Percentiles rank a stretch among this genome's conserved stretches.
phyloP scores from a whole-genome alignment of 768 basidiomycete genomes.

The Tulasnella sp. region DNA sequence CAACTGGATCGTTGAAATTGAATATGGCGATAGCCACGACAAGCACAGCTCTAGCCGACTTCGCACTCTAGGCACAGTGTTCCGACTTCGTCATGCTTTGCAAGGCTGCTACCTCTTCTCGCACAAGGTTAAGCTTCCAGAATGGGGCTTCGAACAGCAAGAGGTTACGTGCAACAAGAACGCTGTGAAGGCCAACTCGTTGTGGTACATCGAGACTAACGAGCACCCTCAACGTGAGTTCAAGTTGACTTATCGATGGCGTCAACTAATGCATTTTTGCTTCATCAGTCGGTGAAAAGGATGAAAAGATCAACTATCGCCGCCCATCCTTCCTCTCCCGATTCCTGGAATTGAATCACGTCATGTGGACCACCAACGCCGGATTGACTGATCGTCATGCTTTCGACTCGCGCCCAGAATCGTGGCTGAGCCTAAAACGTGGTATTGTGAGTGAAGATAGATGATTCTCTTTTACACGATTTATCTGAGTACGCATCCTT shows the following conservation, averaged over 20 bases:
- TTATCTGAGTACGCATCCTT: background rate
- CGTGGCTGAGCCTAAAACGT: conserved; percentile 86
- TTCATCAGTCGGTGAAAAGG: conserved; percentile 58
- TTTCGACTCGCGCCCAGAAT: conserved; percentile 87
- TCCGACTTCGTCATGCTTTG: conserved; percentile 76
- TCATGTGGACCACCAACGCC: conserved; percentile 97
- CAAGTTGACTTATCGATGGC: background rate
- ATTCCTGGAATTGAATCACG: conserved; percentile 85
- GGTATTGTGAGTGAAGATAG: conserved; percentile 70
- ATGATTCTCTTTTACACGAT: background rate
- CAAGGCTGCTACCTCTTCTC: conserved; percentile 97
- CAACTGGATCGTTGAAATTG: conserved; percentile 87
- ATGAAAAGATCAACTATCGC: conserved; percentile 83
- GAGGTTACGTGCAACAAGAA: conserved; percentile 99
- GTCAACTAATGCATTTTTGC: background rate
- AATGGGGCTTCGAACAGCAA: conserved; percentile 98
- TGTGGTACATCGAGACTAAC: conserved; percentile 93
- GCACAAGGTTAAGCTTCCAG: conserved; percentile 95
- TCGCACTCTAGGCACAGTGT: conserved; percentile 73
- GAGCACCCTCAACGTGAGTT: conserved; percentile 65
- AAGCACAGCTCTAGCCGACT: conserved; percentile 64
- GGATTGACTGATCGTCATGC: conserved; percentile 92
- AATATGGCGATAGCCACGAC: conserved; percentile 60
- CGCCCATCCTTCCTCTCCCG: conserved; percentile 86
- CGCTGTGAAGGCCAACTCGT: conserved; percentile 77